These are phyloP conservation scores for Hyaloscypha bicolor DNA, from an alignment of 495 filamentous ascomycete genomes.

Conservation along the genomic window DNA sequence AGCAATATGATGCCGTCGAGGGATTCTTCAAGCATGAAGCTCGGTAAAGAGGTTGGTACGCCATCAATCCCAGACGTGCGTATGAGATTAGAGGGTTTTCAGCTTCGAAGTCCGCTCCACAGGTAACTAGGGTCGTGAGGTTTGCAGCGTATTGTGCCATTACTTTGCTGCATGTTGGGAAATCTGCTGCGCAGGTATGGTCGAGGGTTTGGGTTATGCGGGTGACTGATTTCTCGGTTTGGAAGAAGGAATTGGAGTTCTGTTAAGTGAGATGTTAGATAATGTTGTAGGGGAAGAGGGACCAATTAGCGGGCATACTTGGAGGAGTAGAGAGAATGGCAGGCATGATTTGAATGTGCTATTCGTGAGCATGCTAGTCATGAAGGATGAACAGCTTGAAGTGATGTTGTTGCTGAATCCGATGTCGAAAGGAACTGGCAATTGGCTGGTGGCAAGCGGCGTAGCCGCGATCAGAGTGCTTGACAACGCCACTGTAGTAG, in stretches of 20 bases:
- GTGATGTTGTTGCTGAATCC: conserved; percentile 72
- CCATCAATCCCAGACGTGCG: conserved; percentile 71
- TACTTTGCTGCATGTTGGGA: conserved; percentile 57
- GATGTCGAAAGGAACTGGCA: conserved; percentile 75
- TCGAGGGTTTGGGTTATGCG: conserved; percentile 71
- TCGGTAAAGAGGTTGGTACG: conserved; percentile 75
- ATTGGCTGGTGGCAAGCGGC: conserved; percentile 37
- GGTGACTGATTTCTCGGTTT: conserved; percentile 63
- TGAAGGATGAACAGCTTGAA: conserved; percentile 64
- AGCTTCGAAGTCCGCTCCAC: conserved; percentile 66
- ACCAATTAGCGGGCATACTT: background rate
- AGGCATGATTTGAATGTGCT: conserved; percentile 67
- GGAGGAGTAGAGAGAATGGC: conserved; percentile 56
- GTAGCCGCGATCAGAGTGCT: background rate
- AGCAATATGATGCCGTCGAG: conserved; percentile 62
- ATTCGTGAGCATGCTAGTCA: conserved; percentile 65
- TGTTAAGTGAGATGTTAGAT: conserved; percentile 32
- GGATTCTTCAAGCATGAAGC: conserved; percentile 72
- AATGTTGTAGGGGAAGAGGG: background rate
- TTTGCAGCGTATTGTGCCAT: conserved; percentile 61
- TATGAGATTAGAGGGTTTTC: conserved; percentile 70
- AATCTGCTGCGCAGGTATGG: conserved; percentile 66
- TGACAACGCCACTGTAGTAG: conserved; percentile 9
- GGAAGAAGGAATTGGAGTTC: conserved; percentile 77
- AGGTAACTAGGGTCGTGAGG: conserved; percentile 60